Percentiles rank a stretch among this genome's conserved stretches.
Evolutionary conservation across 495 filamentous ascomycete genomes (phyloP).

Genomic region (Daldinia decipiens): DNA sequence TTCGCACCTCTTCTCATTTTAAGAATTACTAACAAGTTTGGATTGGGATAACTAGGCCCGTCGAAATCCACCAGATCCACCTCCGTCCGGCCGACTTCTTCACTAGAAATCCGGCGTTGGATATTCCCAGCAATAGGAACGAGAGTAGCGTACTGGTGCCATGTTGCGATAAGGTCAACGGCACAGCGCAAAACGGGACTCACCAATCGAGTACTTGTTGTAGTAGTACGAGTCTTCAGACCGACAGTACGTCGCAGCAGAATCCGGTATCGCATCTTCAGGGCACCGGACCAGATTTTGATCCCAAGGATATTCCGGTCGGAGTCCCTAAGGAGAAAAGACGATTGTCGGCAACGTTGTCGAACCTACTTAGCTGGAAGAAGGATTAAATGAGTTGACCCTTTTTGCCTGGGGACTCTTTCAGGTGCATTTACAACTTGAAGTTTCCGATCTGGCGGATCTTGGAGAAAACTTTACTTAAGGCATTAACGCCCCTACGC

Average conservation of each 20-base stretch:
- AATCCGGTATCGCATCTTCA: constrained; percentile 47
- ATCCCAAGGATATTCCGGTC: constrained; percentile 45
- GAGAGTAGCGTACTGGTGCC: constrained; percentile 60
- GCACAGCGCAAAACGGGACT: constrained; percentile 10
- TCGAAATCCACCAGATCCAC: constrained; percentile 68
- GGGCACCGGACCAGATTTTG: constrained; percentile 45
- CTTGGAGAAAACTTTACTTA: not conserved
- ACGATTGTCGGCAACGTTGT: constrained; percentile 39
- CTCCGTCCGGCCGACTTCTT: constrained; percentile 66
- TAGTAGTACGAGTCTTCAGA: constrained; percentile 44
- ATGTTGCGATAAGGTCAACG: constrained; percentile 27
- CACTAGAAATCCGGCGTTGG: constrained; percentile 63
- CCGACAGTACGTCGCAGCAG: constrained; percentile 48
- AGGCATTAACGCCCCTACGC: not conserved
- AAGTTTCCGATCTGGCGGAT: not conserved
- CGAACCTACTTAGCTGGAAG: constrained; percentile 45
- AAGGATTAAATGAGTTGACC: constrained; percentile 33
- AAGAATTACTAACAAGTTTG: constrained; percentile 10
- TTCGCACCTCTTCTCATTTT: constrained; percentile 1
- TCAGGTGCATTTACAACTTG: not conserved
- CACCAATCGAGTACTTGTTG: constrained; percentile 32
- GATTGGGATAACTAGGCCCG: constrained; percentile 55
- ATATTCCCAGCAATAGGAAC: constrained; percentile 65
- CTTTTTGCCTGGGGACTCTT: not conserved
- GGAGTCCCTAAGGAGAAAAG: constrained; percentile 29